phyloP scores from a whole-genome alignment of 2,329 filamentous ascomycete genomes.

The Epichloe uncinata region DNA sequence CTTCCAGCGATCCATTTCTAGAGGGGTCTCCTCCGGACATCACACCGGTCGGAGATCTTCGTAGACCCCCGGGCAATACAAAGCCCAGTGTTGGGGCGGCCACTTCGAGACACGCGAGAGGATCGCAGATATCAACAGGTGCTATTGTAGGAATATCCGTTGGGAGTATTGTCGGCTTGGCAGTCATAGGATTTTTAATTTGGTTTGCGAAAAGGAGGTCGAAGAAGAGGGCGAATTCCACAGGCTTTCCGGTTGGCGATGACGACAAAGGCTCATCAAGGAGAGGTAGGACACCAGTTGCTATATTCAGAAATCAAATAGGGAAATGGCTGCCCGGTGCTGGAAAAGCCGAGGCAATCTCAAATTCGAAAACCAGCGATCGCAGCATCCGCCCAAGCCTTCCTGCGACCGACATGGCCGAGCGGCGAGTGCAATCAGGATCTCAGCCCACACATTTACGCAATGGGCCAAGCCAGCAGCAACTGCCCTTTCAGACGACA shows the following conservation, averaged over 20 bases:
- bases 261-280: slow-evolving; percentile 10
- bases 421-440: neutral
- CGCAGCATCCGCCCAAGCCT: neutral
- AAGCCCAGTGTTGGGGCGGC: neutral
- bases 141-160: slow-evolving; percentile 39
- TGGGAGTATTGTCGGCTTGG: slow-evolving; percentile 30
- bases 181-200: slow-evolving; percentile 32
- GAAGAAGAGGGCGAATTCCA: slow-evolving; percentile 9
- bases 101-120: neutral
- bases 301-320: neutral
- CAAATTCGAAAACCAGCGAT: neutral
- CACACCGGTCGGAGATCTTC: neutral
- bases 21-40: neutral
- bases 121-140: slow-evolving; percentile 9
- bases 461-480: neutral
- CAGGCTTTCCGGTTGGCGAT: slow-evolving; percentile 13
- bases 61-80: neutral
- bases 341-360: slow-evolving; percentile 10
- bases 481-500: neutral
- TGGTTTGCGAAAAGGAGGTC: slow-evolving; percentile 34
- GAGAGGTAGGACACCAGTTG: slow-evolving; percentile 10
- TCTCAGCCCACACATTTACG: neutral
- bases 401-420: neutral
- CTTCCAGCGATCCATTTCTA: neutral
- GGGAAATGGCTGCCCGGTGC: slow-evolving; percentile 13